Conservation (phyloP, 495 filamentous ascomycete species). For the Trichoderma erinaceum region DNA sequence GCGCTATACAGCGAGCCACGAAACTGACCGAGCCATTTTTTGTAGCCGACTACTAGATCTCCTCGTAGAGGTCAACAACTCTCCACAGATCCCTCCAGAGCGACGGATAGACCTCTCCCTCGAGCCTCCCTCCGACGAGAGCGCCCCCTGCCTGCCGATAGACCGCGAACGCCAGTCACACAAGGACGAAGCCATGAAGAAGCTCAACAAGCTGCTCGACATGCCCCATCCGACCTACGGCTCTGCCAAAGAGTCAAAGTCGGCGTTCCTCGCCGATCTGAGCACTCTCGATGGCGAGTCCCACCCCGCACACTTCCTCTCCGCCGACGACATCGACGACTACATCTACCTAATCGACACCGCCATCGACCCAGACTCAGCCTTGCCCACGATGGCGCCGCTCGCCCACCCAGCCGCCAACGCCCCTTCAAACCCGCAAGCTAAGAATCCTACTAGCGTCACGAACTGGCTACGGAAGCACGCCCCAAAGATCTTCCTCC, state of each 20-base stretch:
- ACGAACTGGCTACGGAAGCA: constrained; percentile 86
- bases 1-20: background rate
- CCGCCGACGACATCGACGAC: constrained; percentile 72
- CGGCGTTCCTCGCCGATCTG: constrained; percentile 36
- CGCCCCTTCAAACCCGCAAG: constrained; percentile 31
- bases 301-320: constrained; percentile 54
- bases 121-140: constrained; percentile 52
- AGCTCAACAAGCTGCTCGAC: constrained; percentile 36
- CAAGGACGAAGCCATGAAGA: constrained; percentile 27
- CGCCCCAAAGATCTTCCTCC: constrained; percentile 75
- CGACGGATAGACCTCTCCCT: constrained; percentile 57
- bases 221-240: constrained; percentile 37
- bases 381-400: constrained; percentile 37
- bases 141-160: constrained; percentile 27
- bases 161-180: constrained; percentile 23
- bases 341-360: constrained; percentile 67
- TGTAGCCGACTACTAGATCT: constrained; percentile 72
- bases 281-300: constrained; percentile 33
- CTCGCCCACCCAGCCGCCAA: constrained; percentile 29
- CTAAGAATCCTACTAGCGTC: constrained; percentile 76
- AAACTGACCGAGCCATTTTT: background rate
- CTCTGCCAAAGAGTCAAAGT: constrained; percentile 33
- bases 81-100: constrained; percentile 62
- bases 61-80: constrained; percentile 79
- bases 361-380: constrained; percentile 42